phyloP scores from a whole-genome alignment of 164 flowering plant species.

The Sedum album region DNA sequence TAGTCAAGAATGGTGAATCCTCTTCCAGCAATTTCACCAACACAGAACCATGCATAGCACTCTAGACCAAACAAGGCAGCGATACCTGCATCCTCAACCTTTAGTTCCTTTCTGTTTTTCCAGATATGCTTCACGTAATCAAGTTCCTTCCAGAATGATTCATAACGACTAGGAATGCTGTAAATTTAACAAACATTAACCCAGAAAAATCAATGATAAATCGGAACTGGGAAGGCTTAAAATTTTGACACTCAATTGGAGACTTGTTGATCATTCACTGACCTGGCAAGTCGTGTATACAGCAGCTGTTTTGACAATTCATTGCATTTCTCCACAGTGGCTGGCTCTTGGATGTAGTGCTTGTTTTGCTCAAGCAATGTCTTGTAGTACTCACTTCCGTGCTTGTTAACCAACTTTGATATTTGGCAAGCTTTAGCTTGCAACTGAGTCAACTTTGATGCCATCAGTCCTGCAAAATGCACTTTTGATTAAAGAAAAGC shows the following conservation, averaged over 20 bases:
- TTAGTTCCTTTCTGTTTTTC: constrained; percentile 5
- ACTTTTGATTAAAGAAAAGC: not conserved
- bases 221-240: too few relatives aligned
- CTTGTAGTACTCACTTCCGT: constrained; percentile 41
- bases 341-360: constrained; percentile 43
- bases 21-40: constrained; percentile 6
- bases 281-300: constrained; percentile 72
- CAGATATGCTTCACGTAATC: constrained; percentile 4
- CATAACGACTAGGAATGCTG: constrained; percentile 5
- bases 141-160: constrained; percentile 7
- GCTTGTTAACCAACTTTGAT: constrained; percentile 33
- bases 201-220: not conserved
- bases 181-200: not conserved
- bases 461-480: constrained; percentile 25
- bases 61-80: constrained; percentile 7
- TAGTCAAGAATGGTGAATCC: constrained; percentile 7
- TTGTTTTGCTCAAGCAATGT: constrained; percentile 56
- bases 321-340: constrained; percentile 49
- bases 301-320: constrained; percentile 42
- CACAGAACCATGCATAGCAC: constrained; percentile 6
- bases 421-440: constrained; percentile 40
- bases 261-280: not conserved
- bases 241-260: too few relatives aligned
- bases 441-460: constrained; percentile 41
- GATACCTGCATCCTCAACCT: constrained; percentile 7